Conservation (phyloP, 768 basidiomycete species). For the Flagelloscypha sp. region DNA sequence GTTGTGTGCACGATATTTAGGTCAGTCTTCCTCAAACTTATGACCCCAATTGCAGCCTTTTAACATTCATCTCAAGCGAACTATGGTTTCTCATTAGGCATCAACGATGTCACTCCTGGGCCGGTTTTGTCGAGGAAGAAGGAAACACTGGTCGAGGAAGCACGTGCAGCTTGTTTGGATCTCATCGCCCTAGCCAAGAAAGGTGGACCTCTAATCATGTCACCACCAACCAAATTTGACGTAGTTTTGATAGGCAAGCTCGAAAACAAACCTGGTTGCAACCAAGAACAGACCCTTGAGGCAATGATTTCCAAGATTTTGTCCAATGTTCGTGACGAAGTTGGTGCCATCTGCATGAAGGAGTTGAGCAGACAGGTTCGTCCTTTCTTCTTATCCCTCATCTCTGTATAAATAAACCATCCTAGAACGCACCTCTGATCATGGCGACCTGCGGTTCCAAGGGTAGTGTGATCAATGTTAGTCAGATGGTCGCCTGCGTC, state of each 20-base stretch:
- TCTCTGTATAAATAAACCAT: conserved; percentile 37
- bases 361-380: conserved; percentile 97
- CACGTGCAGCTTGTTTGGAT: conserved; percentile 81
- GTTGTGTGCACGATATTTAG: conserved; percentile 88
- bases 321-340: conserved; percentile 91
- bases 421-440: background rate
- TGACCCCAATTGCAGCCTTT: background rate
- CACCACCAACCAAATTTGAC: too few species aligned
- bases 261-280: conserved; percentile 95
- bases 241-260: too few species aligned
- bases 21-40: conserved; percentile 33
- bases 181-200: conserved; percentile 86
- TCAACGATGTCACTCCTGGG: conserved; percentile 97
- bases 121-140: conserved; percentile 74
- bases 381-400: conserved; percentile 93
- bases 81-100: conserved; percentile 94
- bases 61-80: conserved; percentile 58
- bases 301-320: conserved; percentile 90
- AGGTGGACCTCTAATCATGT: too few species aligned
- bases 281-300: conserved; percentile 95
- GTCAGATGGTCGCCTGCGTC: conserved; percentile 99
- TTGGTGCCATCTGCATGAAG: conserved; percentile 96
- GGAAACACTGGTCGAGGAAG: conserved; percentile 76
- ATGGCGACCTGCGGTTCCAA: conserved; percentile 9
- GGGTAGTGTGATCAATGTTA: conserved; percentile 99